Conservation (phyloP, 1,284 basidiomycete genomes). For the Rhodotorula glutinis region DNA sequence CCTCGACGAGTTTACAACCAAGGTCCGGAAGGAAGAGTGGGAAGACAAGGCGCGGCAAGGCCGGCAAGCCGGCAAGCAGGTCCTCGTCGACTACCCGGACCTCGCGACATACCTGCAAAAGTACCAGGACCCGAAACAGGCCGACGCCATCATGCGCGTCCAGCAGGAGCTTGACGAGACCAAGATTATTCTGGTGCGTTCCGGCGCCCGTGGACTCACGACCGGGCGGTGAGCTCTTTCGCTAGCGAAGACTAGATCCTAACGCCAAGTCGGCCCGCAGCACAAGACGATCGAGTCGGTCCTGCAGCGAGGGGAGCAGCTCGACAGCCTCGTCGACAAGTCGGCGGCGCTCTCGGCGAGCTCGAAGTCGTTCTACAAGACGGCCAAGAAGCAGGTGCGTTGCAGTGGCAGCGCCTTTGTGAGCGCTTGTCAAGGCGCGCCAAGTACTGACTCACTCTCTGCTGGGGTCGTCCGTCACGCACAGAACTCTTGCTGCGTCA, state of each 20-base stretch:
- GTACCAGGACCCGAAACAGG: slow-evolving; percentile 97
- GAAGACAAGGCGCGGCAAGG: slow-evolving; percentile 57
- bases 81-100: slow-evolving; percentile 51
- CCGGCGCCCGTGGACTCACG: slow-evolving; percentile 3
- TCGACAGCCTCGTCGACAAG: slow-evolving; percentile 94
- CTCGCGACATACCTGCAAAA: slow-evolving; percentile 78
- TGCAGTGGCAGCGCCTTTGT: not conserved
- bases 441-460: not conserved
- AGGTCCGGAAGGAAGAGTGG: slow-evolving; percentile 64
- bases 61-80: slow-evolving; percentile 33
- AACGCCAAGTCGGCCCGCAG: slow-evolving; percentile 50
- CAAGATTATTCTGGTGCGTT: slow-evolving; percentile 87
- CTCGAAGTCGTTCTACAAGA: slow-evolving; percentile 72
- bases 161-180: slow-evolving; percentile 99
- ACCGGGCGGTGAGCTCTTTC: no score
- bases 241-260: no score
- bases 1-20: slow-evolving; percentile 84
- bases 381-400: slow-evolving; percentile 73
- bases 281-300: slow-evolving; percentile 99
- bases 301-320: slow-evolving; percentile 91
- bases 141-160: slow-evolving; percentile 97
- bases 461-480: not conserved
- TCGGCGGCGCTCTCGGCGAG: slow-evolving; percentile 78
- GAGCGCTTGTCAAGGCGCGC: no score
- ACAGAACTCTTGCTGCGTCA: slow-evolving; percentile 35